These are phyloP conservation scores for Ophiostoma triangulosporum DNA, from an alignment of 2,329 filamentous ascomycete genomes.

Conservation along the genomic window DNA sequence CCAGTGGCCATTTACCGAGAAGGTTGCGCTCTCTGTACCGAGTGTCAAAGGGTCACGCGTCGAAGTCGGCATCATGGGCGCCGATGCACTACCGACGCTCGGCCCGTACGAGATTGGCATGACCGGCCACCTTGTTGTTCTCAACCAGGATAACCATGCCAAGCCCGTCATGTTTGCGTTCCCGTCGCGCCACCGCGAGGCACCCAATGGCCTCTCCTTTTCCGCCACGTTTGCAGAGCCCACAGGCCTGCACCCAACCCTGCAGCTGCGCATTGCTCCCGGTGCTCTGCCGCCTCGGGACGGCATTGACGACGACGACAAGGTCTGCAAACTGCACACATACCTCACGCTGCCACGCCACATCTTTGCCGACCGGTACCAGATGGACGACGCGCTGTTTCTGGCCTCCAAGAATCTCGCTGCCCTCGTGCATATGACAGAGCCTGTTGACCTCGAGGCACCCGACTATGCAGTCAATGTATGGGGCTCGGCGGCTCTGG, in stretches of 20 bases:
- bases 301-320: constrained; percentile 13
- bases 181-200: constrained; percentile 59
- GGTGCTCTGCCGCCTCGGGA: constrained; percentile 28
- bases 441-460: constrained; percentile 79
- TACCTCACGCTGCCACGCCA: constrained; percentile 71
- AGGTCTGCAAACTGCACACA: constrained; percentile 54
- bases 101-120: constrained; percentile 65
- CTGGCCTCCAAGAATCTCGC: constrained; percentile 67
- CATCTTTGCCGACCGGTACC: constrained; percentile 80
- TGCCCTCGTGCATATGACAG: constrained; percentile 51
- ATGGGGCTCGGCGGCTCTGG: constrained; percentile 69
- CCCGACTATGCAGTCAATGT: constrained; percentile 62
- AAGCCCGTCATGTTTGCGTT: constrained; percentile 74
- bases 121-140: constrained; percentile 62
- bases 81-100: constrained; percentile 42
- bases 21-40: constrained; percentile 27
- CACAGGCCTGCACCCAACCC: constrained; percentile 70
- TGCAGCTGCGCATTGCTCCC: constrained; percentile 52
- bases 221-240: constrained; percentile 52
- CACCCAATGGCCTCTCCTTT: constrained; percentile 37
- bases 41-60: constrained; percentile 39
- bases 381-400: constrained; percentile 64
- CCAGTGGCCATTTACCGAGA: constrained; percentile 40
- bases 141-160: constrained; percentile 60
- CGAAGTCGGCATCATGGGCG: constrained; percentile 68